Conservation (phyloP, 495 filamentous ascomycete species). For the Talaromyces ruber region DNA sequence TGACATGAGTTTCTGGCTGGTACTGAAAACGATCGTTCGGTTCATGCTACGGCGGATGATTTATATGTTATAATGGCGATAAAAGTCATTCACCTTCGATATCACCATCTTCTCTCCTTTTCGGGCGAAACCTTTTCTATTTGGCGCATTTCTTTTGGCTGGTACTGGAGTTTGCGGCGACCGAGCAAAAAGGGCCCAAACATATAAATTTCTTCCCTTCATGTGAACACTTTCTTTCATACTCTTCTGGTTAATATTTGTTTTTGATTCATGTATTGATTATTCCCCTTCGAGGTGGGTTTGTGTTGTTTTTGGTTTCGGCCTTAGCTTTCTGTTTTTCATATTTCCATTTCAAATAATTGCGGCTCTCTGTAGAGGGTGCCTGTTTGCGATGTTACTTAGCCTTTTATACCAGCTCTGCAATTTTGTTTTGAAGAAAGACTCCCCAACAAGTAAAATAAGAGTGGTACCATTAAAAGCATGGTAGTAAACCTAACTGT, state of each 20-base stretch:
- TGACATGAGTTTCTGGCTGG: background rate
- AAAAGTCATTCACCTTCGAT: background rate
- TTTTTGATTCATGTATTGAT: conserved; percentile 4
- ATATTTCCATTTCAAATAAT: background rate
- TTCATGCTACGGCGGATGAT: background rate
- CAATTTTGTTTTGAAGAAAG: background rate
- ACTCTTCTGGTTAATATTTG: conserved; percentile 5
- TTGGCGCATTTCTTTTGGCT: background rate
- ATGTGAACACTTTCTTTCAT: background rate
- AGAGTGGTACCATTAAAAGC: background rate
- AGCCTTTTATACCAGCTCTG: background rate
- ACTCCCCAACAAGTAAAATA: background rate
- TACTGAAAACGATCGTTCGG: background rate
- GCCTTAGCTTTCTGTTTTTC: background rate
- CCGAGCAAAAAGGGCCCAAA: background rate
- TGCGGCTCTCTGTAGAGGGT: background rate
- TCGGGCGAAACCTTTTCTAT: background rate
- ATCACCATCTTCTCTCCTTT: background rate
- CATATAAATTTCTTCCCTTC: conserved; percentile 1
- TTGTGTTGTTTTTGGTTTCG: background rate
- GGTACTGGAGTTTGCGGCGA: background rate
- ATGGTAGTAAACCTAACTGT: background rate
- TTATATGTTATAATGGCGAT: background rate
- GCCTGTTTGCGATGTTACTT: background rate
- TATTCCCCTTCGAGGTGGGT: background rate